phyloP scores from a whole-genome alignment of 371 early-diverging fungal genomes.

The Lichtheimia hyalospora region DNA sequence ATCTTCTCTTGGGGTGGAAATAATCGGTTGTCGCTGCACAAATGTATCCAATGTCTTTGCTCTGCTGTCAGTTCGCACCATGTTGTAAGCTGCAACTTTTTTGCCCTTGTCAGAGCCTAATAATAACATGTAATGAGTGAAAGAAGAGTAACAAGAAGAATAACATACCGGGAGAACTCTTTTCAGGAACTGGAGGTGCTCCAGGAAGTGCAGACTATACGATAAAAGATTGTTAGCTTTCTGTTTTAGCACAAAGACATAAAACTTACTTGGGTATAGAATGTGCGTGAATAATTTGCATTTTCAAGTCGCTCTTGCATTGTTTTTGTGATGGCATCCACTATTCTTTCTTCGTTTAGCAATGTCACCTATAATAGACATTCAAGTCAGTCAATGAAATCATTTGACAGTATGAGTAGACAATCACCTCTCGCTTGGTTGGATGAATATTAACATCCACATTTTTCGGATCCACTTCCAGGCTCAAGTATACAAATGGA shows the following conservation, averaged over 20 bases:
- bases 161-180: no score
- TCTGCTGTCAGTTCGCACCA: constrained; percentile 81
- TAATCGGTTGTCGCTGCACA: constrained; percentile 18
- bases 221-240: no score
- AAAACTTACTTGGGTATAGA: constrained; percentile 49
- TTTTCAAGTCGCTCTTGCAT: constrained; percentile 58
- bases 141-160: no score
- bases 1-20: not conserved
- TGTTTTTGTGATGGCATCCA: constrained; percentile 61
- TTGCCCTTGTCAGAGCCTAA: not conserved
- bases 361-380: constrained; percentile 72
- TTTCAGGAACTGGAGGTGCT: no score
- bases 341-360: constrained; percentile 84
- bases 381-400: no score
- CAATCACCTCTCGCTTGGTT: constrained; percentile 82
- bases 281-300: constrained; percentile 54
- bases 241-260: no score
- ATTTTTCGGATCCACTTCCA: constrained; percentile 77
- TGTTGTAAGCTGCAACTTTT: constrained; percentile 54
- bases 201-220: no score
- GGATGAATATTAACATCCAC: constrained; percentile 99
- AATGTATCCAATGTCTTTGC: constrained; percentile 68
- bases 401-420: no score
- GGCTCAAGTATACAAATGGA: constrained; percentile 91
- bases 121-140: no score